Evolutionary conservation across 164 flowering plant species (phyloP).

Genomic region (Buxus sempervirens): DNA sequence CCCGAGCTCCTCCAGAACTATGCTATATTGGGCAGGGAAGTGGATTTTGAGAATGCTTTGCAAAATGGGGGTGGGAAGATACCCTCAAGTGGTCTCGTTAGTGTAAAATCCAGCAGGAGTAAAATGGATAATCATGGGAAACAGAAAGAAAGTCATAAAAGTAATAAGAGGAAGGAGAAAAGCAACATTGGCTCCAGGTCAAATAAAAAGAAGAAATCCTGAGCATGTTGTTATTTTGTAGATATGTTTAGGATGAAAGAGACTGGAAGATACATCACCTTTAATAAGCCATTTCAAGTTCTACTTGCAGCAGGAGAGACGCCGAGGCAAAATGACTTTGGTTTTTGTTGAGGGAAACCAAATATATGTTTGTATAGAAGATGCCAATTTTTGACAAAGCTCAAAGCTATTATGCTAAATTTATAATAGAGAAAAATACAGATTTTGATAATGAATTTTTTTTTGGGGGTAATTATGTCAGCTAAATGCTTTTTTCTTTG

Average conservation of each 20-base stretch:
- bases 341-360: neutral
- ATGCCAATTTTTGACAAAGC: neutral
- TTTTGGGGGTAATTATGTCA: too few relatives aligned
- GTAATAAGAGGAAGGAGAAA: slow-evolving; percentile 47
- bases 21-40: slow-evolving; percentile 66
- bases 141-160: slow-evolving; percentile 33
- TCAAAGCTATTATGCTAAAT: too few relatives aligned
- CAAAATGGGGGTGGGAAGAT: slow-evolving; percentile 52
- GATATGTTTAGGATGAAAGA: neutral
- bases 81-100: slow-evolving; percentile 55
- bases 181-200: slow-evolving; percentile 43
- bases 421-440: too few relatives aligned
- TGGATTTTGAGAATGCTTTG: slow-evolving; percentile 70
- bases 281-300: neutral
- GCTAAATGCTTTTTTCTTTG: too few relatives aligned
- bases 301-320: neutral
- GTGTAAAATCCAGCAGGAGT: slow-evolving; percentile 56
- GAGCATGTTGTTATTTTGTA: neutral
- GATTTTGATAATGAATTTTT: too few relatives aligned
- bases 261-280: neutral
- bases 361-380: neutral
- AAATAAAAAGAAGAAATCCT: slow-evolving; percentile 53
- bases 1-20: slow-evolving; percentile 63
- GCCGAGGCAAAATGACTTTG: neutral
- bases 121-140: slow-evolving; percentile 41